Evolutionary conservation across 768 basidiomycete genomes (phyloP).

Genomic region (Pulveroboletus sp.): DNA sequence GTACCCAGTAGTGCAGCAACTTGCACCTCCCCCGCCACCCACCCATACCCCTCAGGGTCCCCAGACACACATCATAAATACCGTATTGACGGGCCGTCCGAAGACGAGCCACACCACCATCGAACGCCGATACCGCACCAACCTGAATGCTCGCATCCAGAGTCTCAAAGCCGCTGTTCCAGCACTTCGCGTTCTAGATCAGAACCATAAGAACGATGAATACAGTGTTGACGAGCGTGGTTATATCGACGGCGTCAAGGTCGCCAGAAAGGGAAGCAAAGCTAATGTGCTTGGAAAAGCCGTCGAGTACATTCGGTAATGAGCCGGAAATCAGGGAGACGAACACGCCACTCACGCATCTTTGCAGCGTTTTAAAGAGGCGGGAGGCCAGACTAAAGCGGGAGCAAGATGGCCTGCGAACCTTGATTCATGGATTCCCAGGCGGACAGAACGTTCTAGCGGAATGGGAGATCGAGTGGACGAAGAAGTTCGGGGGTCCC

Average conservation of each 20-base stretch:
- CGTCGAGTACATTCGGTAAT: conserved; percentile 78
- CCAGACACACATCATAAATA: conserved; percentile 22
- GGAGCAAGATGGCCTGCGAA: conserved; percentile 72
- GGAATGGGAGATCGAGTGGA: conserved; percentile 79
- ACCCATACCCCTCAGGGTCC: conserved; percentile 21
- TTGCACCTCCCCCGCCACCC: conserved; percentile 39
- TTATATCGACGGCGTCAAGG: conserved; percentile 88
- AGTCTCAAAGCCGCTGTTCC: conserved; percentile 78
- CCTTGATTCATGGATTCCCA: conserved; percentile 65
- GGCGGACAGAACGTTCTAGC: conserved; percentile 66
- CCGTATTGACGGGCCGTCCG: conserved; percentile 18
- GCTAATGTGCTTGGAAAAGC: conserved; percentile 88
- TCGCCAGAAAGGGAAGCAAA: conserved; percentile 87
- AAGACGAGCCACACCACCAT: conserved; percentile 91
- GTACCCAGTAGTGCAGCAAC: conserved; percentile 19
- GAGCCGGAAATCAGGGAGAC: neutral
- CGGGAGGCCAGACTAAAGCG: conserved; percentile 66
- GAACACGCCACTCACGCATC: conserved; percentile 3
- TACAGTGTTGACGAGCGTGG: conserved; percentile 73
- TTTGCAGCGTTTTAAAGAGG: conserved; percentile 66
- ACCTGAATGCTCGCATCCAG: conserved; percentile 82
- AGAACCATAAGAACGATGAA: conserved; percentile 40
- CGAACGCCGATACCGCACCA: conserved; percentile 84
- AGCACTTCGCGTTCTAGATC: conserved; percentile 74
- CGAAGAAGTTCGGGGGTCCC: conserved; percentile 67